Evolutionary conservation across 2,329 filamentous ascomycete species (phyloP).

Genomic region (Fusarium burgessii): DNA sequence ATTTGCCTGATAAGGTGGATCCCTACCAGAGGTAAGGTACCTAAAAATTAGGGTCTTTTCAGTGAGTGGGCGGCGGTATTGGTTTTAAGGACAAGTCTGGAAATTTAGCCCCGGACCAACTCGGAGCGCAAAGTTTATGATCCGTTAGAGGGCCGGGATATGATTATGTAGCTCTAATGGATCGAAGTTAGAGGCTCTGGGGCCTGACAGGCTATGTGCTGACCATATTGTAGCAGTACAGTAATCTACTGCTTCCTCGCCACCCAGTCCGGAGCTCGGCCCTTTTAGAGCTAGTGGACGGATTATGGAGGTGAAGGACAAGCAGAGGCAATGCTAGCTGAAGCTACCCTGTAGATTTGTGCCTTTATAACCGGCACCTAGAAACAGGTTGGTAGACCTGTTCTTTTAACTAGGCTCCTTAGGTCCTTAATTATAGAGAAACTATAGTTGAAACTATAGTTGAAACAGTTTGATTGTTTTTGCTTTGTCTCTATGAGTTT

Average conservation of each 20-base stretch:
- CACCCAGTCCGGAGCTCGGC: background rate
- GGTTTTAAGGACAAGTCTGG: background rate
- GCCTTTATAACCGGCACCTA: too few species aligned
- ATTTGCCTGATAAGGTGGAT: slow-evolving; percentile 8
- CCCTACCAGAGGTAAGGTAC: background rate
- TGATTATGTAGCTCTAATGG: background rate
- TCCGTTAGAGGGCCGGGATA: background rate
- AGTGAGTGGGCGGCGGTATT: background rate
- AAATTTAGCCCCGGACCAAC: slow-evolving; percentile 19
- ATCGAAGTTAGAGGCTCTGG: background rate
- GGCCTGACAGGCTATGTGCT: slow-evolving; percentile 1
- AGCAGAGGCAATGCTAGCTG: background rate
- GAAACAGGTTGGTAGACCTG: background rate
- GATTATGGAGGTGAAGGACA: slow-evolving; percentile 4
- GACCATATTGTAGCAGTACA: background rate
- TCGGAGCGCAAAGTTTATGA: slow-evolving; percentile 7
- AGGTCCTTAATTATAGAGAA: too few species aligned
- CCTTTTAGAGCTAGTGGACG: background rate
- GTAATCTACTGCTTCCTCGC: background rate
- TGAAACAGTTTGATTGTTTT: too few species aligned
- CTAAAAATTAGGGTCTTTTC: slow-evolving; percentile 18
- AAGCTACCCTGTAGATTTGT: slow-evolving; percentile 19
- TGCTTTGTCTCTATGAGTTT: too few species aligned
- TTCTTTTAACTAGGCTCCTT: too few species aligned
- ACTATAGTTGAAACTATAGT: too few species aligned